phyloP scores from a whole-genome alignment of 2,329 filamentous ascomycete species.

The Bipolaris sorokiniana region DNA sequence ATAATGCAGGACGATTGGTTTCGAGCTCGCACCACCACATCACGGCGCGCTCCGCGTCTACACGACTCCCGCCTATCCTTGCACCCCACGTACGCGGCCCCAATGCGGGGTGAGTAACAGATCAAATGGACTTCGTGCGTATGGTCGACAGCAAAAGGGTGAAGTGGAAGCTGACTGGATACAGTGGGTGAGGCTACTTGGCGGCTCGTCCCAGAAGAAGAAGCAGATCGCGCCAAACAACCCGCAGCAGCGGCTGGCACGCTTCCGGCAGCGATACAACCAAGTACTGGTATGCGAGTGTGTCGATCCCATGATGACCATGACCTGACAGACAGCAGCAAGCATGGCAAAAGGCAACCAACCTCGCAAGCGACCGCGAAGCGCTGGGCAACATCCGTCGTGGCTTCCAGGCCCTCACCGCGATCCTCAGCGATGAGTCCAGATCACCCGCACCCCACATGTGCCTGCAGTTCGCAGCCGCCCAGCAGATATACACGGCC shows the following conservation, averaged over 20 bases:
- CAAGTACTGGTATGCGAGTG: conserved; percentile 57
- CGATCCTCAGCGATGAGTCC: conserved; percentile 85
- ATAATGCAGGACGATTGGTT: conserved; percentile 19
- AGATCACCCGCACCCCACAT: conserved; percentile 87
- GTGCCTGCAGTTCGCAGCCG: conserved; percentile 85
- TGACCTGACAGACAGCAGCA: conserved; percentile 52
- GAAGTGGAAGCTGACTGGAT: conserved; percentile 23
- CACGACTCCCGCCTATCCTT: conserved; percentile 24
- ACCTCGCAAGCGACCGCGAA: conserved; percentile 58
- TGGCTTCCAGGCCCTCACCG: conserved; percentile 63
- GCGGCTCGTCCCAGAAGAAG: conserved; percentile 61
- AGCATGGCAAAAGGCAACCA: conserved; percentile 64
- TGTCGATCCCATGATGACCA: background rate
- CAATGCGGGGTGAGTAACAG: conserved; percentile 33
- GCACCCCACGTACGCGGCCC: conserved; percentile 27
- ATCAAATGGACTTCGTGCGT: conserved; percentile 38
- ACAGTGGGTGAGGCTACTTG: conserved; percentile 67
- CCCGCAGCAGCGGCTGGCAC: conserved; percentile 64
- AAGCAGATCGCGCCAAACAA: conserved; percentile 59
- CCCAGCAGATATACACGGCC: conserved; percentile 86
- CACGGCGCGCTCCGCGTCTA: conserved; percentile 21
- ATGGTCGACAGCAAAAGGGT: background rate
- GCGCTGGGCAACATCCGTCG: conserved; percentile 58
- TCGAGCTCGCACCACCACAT: conserved; percentile 16
- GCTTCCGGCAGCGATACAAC: conserved; percentile 67